Conservation (phyloP, 768 basidiomycete genomes). For the Xerocomus brunneocitrinus region DNA sequence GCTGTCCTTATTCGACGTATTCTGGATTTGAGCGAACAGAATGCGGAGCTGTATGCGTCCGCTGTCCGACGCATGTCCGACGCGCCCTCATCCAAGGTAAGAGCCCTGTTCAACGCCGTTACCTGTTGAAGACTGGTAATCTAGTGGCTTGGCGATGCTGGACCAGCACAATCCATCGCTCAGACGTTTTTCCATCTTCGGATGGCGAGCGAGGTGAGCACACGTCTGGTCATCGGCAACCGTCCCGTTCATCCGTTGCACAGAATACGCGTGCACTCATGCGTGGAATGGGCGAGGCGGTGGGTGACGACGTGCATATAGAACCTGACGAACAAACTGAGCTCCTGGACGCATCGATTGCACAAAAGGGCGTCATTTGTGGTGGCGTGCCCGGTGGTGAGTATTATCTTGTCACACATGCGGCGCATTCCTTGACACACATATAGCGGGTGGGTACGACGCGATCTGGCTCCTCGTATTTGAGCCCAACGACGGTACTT, state of each 20-base stretch:
- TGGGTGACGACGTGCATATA: constrained; percentile 67
- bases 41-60: constrained; percentile 48
- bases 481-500: constrained; percentile 46
- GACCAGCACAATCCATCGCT: constrained; percentile 34
- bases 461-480: constrained; percentile 91
- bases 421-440: background rate
- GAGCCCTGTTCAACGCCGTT: constrained; percentile 26
- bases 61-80: constrained; percentile 61
- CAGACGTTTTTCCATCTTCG: constrained; percentile 57
- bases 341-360: constrained; percentile 73
- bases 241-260: background rate
- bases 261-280: constrained; percentile 76
- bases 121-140: background rate
- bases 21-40: constrained; percentile 42
- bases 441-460: constrained; percentile 90
- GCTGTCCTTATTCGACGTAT: constrained; percentile 50
- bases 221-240: background rate
- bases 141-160: constrained; percentile 42
- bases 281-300: constrained; percentile 74
- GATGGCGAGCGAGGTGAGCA: constrained; percentile 51
- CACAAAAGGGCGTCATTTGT: constrained; percentile 80
- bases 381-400: constrained; percentile 95
- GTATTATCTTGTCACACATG: constrained; percentile 20
- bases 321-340: constrained; percentile 86
- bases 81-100: constrained; percentile 48